Base-by-base conservation (phyloP, 1,139 yeast species). In the Barnettozyma hawaiiensis region DNA sequence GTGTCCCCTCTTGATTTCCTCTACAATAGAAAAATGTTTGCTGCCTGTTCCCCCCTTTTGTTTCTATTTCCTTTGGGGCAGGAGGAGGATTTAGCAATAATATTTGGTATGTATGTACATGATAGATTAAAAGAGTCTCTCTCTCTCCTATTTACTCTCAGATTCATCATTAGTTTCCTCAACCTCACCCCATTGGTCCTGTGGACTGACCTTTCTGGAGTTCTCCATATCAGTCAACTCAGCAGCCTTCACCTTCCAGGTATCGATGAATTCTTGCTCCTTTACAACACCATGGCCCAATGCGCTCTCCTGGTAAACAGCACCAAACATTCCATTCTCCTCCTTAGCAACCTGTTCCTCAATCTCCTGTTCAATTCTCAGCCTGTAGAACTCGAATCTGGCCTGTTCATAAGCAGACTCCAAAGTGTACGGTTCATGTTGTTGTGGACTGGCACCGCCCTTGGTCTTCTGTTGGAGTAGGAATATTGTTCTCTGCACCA, bases 401-500 rank as follows among this genome's bases (percentile, higher is more conserved):
- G 98, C 90, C 55, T 76, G 75, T 58, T 86, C 94, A 59, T 92
- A 92, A 0, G 96, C 95, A 24, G 78, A 78, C 23, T 71, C 60
- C 54, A 81, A 67, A 27, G 71, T 66, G 45, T 69, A 65, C 23
- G 67, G 60, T 20, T 65, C 58, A 15, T 26, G 29, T 26, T n/a
- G 16, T 63, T 60, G 11, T n/a, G n/a, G n/a, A n/a, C n/a, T n/a
- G n/a, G n/a, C n/a, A n/a, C n/a, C n/a, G 63, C 27, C 5, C 35
- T 47, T 35, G n/a, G n/a, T n/a, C 18, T 23, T 15, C 26, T 26
- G 29, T 26, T 74, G 67, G 54, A 83, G 64, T 40, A 92, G 64
- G 70, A 81, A 85, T 45, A 90, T 53, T 1, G 97, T 81, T 66
- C 97, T 78, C 65, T 90, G 97, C 8, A 92, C 96, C 15, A 92